A percentile compares a stretch with the other conserved stretches of the same genome.
phyloP scores from a whole-genome alignment of 2,329 filamentous ascomycete species.

The Raffaelea deltoideospora region DNA sequence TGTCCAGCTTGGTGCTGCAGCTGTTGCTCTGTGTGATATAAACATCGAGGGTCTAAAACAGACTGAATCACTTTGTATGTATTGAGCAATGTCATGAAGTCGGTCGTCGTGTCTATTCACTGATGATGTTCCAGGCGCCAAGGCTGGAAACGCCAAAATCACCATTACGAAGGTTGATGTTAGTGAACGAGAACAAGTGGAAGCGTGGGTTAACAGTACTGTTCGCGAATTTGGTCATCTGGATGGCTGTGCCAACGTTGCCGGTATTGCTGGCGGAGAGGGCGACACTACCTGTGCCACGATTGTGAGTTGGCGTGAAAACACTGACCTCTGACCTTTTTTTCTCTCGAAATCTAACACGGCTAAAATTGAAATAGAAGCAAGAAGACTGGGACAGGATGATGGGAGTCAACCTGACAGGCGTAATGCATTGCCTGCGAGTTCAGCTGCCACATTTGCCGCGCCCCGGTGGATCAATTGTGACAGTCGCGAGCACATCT shows the following conservation, averaged over 20 bases:
- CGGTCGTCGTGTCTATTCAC: not conserved
- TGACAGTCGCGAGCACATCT: constrained; percentile 24
- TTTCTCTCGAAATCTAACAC: not conserved
- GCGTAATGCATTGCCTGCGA: constrained; percentile 8
- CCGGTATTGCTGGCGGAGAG: not conserved
- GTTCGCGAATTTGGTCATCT: not conserved
- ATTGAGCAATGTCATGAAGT: too few species aligned
- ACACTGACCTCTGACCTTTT: too few species aligned
- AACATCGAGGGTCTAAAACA: constrained; percentile 1
- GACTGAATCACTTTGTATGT: not conserved
- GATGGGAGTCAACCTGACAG: constrained; percentile 7
- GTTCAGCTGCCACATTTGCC: constrained; percentile 14
- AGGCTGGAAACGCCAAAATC: not conserved
- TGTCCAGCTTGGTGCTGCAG: constrained; percentile 1
- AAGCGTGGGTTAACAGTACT: not conserved
- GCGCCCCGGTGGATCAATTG: constrained; percentile 22
- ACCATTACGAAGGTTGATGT: constrained; percentile 1
- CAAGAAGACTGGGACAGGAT: constrained; percentile 9
- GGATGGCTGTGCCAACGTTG: not conserved
- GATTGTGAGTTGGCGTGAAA: not conserved
- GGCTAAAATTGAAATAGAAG: not conserved
- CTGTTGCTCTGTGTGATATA: constrained; percentile 1
- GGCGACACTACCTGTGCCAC: not conserved
- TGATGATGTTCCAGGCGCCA: not conserved
- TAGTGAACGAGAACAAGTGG: constrained; percentile 1